Base-by-base conservation (phyloP, 306 rosid genomes). In the Hippophae tibetana region DNA sequence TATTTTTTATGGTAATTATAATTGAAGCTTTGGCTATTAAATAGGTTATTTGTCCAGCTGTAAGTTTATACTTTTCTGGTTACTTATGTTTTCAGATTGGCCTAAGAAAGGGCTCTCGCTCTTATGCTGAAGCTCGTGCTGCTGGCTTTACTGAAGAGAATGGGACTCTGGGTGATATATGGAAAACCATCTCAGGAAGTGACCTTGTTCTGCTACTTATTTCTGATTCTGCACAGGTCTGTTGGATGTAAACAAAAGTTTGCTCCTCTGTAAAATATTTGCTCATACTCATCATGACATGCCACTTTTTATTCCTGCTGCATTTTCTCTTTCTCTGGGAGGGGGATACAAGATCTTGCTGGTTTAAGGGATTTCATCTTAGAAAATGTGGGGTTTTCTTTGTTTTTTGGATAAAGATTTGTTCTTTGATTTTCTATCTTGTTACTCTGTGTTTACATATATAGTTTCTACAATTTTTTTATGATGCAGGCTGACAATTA, bases 221-320 rank as follows among this genome's bases (percentile, higher is more conserved):
- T 74, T 92, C 97, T 66, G 99, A 92, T 71, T 74, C 99, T 56
- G 99, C 99, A 2, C 99, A 92, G 95, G 99, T 85, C 68, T 44
- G 83, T 79, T 56, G 10, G 31, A 66, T 63, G 10, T 38, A 43
- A 51, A 42, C 27, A 43, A 0, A 26, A 43, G n/a, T 25, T 14
- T 7, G 10, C 40, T n/a, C 46, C 43, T 8, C 46, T 38, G 41
- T 52, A 42, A 44, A 23, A 49, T 3, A 0, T 11, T 47, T 49
- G 6, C 53, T 49, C 53, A 49, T 49, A 23, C 53, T 46, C 50
- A 46, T 31, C 38, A 31, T 31, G 5, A 9, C 13, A 49, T 49
- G n/a, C 12, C 7, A 12, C 14, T 49, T 49, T 49, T 12, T 49
- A 11, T 11, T 49, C 14, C 14, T 12, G 3, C n/a, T 49, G 7